Evolutionary conservation across 257 asterid species (phyloP).

Genomic region (Misopates orontium): DNA sequence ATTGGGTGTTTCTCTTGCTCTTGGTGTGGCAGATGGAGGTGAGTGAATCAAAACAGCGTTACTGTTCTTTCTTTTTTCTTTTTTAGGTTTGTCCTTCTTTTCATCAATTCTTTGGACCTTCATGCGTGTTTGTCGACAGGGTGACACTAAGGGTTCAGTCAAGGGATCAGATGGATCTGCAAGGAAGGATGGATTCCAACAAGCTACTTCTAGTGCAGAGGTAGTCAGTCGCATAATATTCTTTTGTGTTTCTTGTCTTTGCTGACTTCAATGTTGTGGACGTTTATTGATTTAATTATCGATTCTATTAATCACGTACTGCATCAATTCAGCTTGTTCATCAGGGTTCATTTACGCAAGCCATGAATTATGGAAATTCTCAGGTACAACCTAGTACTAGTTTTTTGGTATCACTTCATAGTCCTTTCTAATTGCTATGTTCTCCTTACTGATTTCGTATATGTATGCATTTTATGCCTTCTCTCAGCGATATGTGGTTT

Average conservation of each 20-base stretch:
- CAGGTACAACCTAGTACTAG: constrained; percentile 48
- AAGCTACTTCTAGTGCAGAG: constrained; percentile 51
- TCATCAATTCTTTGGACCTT: constrained; percentile 5
- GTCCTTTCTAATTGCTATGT: constrained; percentile 8
- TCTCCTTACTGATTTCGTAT: neutral
- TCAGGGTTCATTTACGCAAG: constrained; percentile 76
- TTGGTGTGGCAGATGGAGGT: constrained; percentile 81
- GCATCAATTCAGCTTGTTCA: constrained; percentile 56
- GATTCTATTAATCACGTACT: constrained; percentile 18
- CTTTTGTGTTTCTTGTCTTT: constrained; percentile 7
- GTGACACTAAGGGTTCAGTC: constrained; percentile 78
- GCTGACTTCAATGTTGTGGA: neutral
- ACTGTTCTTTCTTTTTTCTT: neutral
- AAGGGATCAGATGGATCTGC: constrained; percentile 74
- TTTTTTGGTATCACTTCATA: constrained; percentile 15
- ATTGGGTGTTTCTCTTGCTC: constrained; percentile 29
- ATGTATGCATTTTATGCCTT: neutral
- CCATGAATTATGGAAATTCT: constrained; percentile 63
- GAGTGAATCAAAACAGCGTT: constrained; percentile 25
- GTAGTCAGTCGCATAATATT: constrained; percentile 27
- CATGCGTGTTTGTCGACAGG: constrained; percentile 43
- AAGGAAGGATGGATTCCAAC: constrained; percentile 66
- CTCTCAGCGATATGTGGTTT: constrained; percentile 1
- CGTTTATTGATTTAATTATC: neutral
- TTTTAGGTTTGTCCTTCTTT: neutral